phyloP scores from a whole-genome alignment of 2,329 filamentous ascomycete species.

The Cyphellophora attinorum region DNA sequence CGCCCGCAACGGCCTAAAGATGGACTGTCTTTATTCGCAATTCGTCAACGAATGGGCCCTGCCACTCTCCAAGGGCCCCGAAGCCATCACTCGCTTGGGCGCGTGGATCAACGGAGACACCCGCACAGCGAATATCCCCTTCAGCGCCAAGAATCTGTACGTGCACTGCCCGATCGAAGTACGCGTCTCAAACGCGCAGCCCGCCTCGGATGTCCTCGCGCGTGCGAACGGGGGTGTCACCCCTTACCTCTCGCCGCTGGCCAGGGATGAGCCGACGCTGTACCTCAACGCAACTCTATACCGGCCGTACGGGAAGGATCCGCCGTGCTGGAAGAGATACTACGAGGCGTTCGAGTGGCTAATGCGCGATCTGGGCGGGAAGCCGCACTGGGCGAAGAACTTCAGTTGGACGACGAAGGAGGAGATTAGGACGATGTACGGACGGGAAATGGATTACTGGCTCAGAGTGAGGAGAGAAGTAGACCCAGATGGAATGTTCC shows the following conservation, averaged over 20 bases:
- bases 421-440: conserved; percentile 61
- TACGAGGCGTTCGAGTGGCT: conserved; percentile 86
- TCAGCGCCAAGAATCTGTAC: conserved; percentile 67
- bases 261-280: conserved; percentile 59
- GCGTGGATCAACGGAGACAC: conserved; percentile 74
- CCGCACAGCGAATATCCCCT: conserved; percentile 62
- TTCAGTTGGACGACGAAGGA: conserved; percentile 52
- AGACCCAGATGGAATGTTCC: conserved; percentile 77
- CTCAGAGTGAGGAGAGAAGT: conserved; percentile 57
- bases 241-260: conserved; percentile 65
- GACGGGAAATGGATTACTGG: conserved; percentile 57
- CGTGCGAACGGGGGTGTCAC: conserved; percentile 32
- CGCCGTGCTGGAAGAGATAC: conserved; percentile 66
- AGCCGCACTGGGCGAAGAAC: conserved; percentile 91
- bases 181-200: conserved; percentile 64
- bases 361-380: conserved; percentile 74
- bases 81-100: conserved; percentile 71
- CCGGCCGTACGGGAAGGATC: conserved; percentile 67
- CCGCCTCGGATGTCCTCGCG: conserved; percentile 23
- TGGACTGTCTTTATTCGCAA: conserved; percentile 98
- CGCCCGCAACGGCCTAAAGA: conserved; percentile 69
- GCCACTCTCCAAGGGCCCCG: conserved; percentile 73
- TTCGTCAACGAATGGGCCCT: conserved; percentile 98
- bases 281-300: conserved; percentile 90
- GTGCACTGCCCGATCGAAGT: conserved; percentile 90